Evolutionary conservation across 164 flowering plant species (phyloP), one percentile per base, ranked within the genome.

Genomic region (Echeveria elegans): DNA sequence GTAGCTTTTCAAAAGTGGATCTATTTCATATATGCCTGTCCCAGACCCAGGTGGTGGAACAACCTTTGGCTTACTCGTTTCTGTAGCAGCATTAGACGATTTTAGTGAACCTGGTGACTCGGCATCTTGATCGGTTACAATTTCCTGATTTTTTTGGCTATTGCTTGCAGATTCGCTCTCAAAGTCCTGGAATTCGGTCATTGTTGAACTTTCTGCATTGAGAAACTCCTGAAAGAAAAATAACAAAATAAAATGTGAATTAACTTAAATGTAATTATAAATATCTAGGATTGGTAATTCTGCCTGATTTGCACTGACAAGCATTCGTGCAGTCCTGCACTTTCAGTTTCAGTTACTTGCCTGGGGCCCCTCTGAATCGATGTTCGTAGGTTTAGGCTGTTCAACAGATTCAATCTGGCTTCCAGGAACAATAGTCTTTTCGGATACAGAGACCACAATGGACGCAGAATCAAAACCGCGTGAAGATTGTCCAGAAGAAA

Each of bases 31-130:
- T 77, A 94, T 94, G 77, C 67, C 85, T 72, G 82, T 78, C 61
- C 97, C 97, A 40, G 56, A 48, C 53, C 98, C 92, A 74, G 97
- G 91, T 47, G 89, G 96, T 65, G 96, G 90, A 73, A 94, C 75
- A 41, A 77, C 50, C 66, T 70, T 82, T 70, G 69, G 63, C 73
- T 52, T 74, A 50, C 69, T 74, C 69, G 70, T 80, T 18, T 18
- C 74, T 11, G 71, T 72, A 28, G 47, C 29, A 3, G 18, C 61
- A 28, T 56, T 56, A 29, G 61, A 29, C 6, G 31, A 26, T 36
- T 45, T 65, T 30, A 69, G 37, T 48, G 68, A 64, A 68, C 43
- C 68, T 21, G 76, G 40, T 30, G 78, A 59, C 66, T 67, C 81
- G 50, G 61, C 71, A 64, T 67, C 41, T 47, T 65, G 63, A 26